phyloP scores from a whole-genome alignment of 2,329 filamentous ascomycete species.

The Nothomitra cinnamomea region DNA sequence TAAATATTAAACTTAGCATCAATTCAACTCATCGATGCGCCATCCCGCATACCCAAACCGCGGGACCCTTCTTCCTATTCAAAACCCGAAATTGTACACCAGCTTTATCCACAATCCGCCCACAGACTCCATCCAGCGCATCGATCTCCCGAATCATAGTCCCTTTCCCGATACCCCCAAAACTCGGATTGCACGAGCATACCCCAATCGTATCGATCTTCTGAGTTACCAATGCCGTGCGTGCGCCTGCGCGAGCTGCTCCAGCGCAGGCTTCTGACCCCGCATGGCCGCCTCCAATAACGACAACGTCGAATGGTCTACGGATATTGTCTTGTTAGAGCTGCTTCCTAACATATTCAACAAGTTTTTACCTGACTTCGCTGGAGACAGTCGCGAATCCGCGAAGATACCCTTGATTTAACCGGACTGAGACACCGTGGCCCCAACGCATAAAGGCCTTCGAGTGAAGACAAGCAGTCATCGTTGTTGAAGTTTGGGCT shows the following conservation, averaged over 20 bases:
- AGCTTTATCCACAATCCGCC: constrained; percentile 79
- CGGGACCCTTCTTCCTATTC: constrained; percentile 79
- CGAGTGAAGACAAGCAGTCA: neutral
- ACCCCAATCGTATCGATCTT: constrained; percentile 78
- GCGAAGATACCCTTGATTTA: constrained; percentile 19
- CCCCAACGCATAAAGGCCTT: constrained; percentile 25
- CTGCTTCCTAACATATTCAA: neutral
- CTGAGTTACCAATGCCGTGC: constrained; percentile 79
- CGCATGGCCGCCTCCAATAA: constrained; percentile 91
- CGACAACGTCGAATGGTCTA: constrained; percentile 75
- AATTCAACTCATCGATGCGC: neutral
- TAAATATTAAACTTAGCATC: constrained; percentile 12
- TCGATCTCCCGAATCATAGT: constrained; percentile 93
- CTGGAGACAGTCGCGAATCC: constrained; percentile 29
- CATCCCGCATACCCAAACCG: constrained; percentile 53
- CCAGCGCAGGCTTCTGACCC: constrained; percentile 88
- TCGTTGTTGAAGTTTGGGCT: neutral
- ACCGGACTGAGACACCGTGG: constrained; percentile 29
- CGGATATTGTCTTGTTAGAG: constrained; percentile 7
- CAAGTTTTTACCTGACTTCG: constrained; percentile 15
- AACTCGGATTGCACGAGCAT: constrained; percentile 92
- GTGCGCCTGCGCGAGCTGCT: constrained; percentile 72
- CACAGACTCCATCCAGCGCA: constrained; percentile 78
- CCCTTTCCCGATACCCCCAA: constrained; percentile 96
- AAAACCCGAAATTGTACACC: constrained; percentile 86